Base-by-base conservation (phyloP, 2,329 filamentous ascomycete genomes). In the Pseudopithomyces chartarum region DNA sequence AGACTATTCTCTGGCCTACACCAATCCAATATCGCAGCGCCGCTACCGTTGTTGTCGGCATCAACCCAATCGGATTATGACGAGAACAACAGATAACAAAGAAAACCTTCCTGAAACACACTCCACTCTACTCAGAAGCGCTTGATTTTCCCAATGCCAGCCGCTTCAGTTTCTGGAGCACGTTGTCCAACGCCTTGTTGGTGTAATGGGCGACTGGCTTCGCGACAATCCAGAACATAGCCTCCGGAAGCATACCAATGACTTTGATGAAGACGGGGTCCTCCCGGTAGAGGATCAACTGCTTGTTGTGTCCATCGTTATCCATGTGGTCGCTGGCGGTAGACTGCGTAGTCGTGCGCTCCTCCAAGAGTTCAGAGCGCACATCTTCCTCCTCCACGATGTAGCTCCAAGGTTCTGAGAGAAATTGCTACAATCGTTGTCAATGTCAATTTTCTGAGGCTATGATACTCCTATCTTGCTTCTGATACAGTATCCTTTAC, bases 191-290 rank as follows among this genome's bases (percentile, higher is more conserved):
- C 1, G 55, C 55, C 20, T 44, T 56, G 20, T 38, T 51, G 13
- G 55, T 45, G 6, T 54, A 52, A 11, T 46, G 34, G 4, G 50
- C 57, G 10, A 65, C 33, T 6, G 43, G 51, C 36, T 53, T 50
- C 11, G 54, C 61, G 32, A 59, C 59, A 8, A 43, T 51, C 65
- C 65, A 71, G 45, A 72, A 65, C 56, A 71, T 59, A n/a, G 63
- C 59, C 17, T 52, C 52, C 7, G 70, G 70, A 10, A 72, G 52
- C 63, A 71, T 59, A 12, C 45, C 60, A 13, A 72, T 64, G 22
- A 68, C 59, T 2, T 58, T 67, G 54, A 72, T 40, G 50, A 72
- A 67, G 17, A 62, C 57, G 15, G 70, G 66, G 13, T 65, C 46
- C 22, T 63, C 59, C 2, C 51, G 39, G 11, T 54, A 45, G 1